These are phyloP conservation scores for Solanum hybrid DNA, from an alignment of 305 asterid species.

Conservation along the genomic window DNA sequence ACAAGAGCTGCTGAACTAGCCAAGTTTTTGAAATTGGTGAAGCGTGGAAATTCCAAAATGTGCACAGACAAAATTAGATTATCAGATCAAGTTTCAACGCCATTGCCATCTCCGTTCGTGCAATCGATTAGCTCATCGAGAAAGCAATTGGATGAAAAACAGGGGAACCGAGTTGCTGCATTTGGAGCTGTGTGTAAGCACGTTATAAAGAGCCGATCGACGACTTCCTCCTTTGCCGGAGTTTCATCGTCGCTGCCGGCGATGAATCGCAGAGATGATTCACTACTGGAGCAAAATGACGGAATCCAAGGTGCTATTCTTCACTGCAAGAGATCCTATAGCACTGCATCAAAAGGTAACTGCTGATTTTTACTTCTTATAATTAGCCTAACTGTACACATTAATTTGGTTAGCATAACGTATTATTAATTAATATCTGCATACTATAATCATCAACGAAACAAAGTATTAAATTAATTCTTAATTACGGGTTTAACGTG, in stretches of 20 bases:
- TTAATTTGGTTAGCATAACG: neutral
- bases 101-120: conserved; percentile 21
- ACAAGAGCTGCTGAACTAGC: conserved; percentile 14
- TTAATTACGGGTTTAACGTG: neutral
- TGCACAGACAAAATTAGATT: conserved; percentile 21
- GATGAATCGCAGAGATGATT: conserved; percentile 58
- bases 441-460: neutral
- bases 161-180: conserved; percentile 37
- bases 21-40: conserved; percentile 57
- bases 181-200: conserved; percentile 46
- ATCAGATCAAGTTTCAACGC: conserved; percentile 23
- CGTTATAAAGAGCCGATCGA: conserved; percentile 56
- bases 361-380: neutral
- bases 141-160: conserved; percentile 32
- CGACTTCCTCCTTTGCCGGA: conserved; percentile 26
- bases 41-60: conserved; percentile 45
- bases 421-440: too few species aligned
- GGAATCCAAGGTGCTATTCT: conserved; percentile 88
- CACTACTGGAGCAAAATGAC: conserved; percentile 53
- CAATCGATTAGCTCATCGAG: conserved; percentile 33
- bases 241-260: conserved; percentile 21
- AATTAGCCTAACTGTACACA: neutral
- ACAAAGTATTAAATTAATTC: neutral
- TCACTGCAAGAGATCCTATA: conserved; percentile 70
- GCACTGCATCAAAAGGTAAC: conserved; percentile 40